Evolutionary conservation across 345 rosid species (phyloP), one percentile per base, ranked within the genome.

Genomic region (Xanthoceras sorbifolium): DNA sequence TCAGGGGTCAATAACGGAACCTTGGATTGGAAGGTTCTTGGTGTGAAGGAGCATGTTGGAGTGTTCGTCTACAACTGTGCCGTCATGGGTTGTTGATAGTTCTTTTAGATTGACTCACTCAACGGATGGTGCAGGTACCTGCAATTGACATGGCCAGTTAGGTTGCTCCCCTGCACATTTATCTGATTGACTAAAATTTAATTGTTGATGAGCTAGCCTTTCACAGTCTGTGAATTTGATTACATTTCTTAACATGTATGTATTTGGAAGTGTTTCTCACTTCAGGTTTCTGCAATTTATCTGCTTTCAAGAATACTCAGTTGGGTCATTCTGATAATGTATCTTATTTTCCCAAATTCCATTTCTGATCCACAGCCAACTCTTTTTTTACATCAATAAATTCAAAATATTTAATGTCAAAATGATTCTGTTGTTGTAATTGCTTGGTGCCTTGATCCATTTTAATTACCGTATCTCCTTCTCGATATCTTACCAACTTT

Each of bases 31-130:
- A 89, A 89, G 86, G 92, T 92, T 78, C 80, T 89, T 23, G 97
- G 90, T 7, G 90, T 83, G 71, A 90, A 88, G 82, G 91, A 89
- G 77, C 86, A 87, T 71, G 90, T 78, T 32, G 95, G 97, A 60
- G 97, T 91, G 31, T 92, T 90, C 72, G 93, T 92, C 72, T 91
- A 85, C 88, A 92, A 92, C 86, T 92, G 97, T 80, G 97, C 93
- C 2, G 91, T 92, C 31, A 86, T 90, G 92, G 93, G 91, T 67
- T 89, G 95, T 71, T 92, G 80, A 89, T 75, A 70, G 36, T 85
- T 81, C 78, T 48, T 74, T 82, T 79, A 82, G 77, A 71, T 82
- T 71, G 77, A 79, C 85, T 81, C 52, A 74, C 85, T 65, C 42
- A 74, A 68, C n/a, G 25, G 55, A 65, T 74, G 68, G 54, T 55